Evolutionary conservation across 1,139 yeast genomes (phyloP), one percentile per base, ranked within the genome.

Genomic region (Pichia norvegensis): DNA sequence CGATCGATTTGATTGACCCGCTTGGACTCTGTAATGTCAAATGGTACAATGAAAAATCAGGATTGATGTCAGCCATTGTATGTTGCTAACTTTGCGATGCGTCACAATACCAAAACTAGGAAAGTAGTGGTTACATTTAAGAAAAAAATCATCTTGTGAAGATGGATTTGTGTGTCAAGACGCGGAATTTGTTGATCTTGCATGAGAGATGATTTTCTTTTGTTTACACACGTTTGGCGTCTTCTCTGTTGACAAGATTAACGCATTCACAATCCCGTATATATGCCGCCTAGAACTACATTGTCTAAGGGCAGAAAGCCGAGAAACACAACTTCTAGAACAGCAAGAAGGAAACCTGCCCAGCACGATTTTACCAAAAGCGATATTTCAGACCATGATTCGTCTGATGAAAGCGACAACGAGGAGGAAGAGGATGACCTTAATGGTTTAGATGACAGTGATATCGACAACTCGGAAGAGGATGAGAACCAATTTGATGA

Each of bases 21-120:
- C 79, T 62, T 9, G 88, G 80, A 25, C 67, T 69, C 53, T 73
- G 73, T 29, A 87, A 67, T 4, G 95, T 83, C 49, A 83, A 68
- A 55, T 85, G 75, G 63, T 86, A 87, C 36, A 87, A 69, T 50
- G 67, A 73, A 45, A 81, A 59, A n/a, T 72, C 63, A 17, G 72
- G 71, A 46, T 67, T 62, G 7, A 56, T 52, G 27, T 54, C 56
- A 17, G 51, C 36, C 51, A 48, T 45, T 27, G n/a, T 3, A 7
- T 13, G 13, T 14, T 8, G 29, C 29, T 8, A 25, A 25, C 35
- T 31, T 16, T 31, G 35, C 5, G 31, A 27, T 27, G 31, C 14
- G 14, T 27, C 31, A 27, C 31, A 27, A 27, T 27, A 2, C 14
- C n/a, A 27, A 27, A 27, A 27, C n/a, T n/a, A n/a, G n/a, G n/a